Evolutionary conservation across 331 rosid species (phyloP), one percentile per base, ranked within the genome.

Genomic region (Telfairia occidentalis): DNA sequence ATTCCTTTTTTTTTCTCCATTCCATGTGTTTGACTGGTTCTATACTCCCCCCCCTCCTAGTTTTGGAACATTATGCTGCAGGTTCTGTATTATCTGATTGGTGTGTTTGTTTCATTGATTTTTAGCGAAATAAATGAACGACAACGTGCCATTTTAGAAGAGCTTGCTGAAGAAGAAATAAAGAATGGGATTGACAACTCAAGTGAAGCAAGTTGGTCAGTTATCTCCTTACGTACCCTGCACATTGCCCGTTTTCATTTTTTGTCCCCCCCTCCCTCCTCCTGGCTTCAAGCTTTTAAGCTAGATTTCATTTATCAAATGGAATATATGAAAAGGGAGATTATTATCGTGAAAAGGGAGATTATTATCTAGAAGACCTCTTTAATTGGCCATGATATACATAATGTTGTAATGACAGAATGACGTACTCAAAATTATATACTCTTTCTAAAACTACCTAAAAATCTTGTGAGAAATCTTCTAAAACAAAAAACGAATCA

Each of bases 101-200:
- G 26, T 72, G 50, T 37, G n/a, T 74, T 67, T 57, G 30, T 81
- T 52, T 76, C 35, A 19, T 19, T 74, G 48, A 37, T 77, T 81
- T 74, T 71, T 82, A 91, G 98, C 76, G 78, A 59, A 80, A 77
- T 90, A 76, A 94, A 86, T 10, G 96, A 94, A 76, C 86, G 90
- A 5, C 97, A 91, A 38, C 96, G 85, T 60, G 96, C 90, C 13
- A 87, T 94, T 77, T 84, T 94, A 59, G 96, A 91, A 85, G 97
- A 94, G 81, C 85, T 94, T 63, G 96, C 84, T 2, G 78, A 81
- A 85, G 98, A 90, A 83, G 98, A 94, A 84, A 90, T 94, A 78
- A 84, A 64, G 70, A 75, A 57, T 76, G 92, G 71, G 81, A 82
- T 77, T 78, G 57, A 77, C 81, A 70, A 80, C 50, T 76, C 84